phyloP scores from a whole-genome alignment of 176 grass and related monocot genomes.

The Raddia distichophylla region DNA sequence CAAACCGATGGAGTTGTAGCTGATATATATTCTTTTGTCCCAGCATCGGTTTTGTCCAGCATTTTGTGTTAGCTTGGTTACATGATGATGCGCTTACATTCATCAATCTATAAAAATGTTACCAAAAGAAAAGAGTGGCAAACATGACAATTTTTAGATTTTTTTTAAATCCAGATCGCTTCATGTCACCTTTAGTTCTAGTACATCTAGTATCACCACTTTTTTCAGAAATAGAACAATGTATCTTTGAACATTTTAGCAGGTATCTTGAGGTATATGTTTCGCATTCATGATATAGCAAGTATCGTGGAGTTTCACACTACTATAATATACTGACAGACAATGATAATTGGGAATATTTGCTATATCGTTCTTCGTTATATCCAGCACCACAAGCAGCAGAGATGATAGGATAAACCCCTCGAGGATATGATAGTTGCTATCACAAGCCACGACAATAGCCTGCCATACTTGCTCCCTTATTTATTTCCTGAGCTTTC shows the following conservation, averaged over 20 bases:
- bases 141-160: neutral
- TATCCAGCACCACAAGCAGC: too few species aligned
- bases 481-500: neutral
- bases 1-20: constrained; percentile 39
- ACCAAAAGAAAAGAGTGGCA: neutral
- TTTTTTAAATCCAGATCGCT: neutral
- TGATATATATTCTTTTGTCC: constrained; percentile 44
- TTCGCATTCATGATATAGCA: too few species aligned
- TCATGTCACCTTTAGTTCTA: neutral
- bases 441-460: too few species aligned
- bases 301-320: too few species aligned
- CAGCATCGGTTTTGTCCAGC: neutral
- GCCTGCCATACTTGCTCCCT: neutral
- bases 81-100: neutral
- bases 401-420: too few species aligned
- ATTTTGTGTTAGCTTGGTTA: neutral
- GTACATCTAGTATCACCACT: neutral
- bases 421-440: too few species aligned
- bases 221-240: too few species aligned
- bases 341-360: too few species aligned
- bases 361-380: too few species aligned
- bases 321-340: too few species aligned
- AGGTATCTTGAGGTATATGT: too few species aligned
- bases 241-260: too few species aligned
- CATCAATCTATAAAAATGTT: neutral